A percentile compares a stretch with the other conserved stretches of the same genome.
phyloP scores from a whole-genome alignment of 116 monocot genomes.

The Trichopus zeylanicus region DNA sequence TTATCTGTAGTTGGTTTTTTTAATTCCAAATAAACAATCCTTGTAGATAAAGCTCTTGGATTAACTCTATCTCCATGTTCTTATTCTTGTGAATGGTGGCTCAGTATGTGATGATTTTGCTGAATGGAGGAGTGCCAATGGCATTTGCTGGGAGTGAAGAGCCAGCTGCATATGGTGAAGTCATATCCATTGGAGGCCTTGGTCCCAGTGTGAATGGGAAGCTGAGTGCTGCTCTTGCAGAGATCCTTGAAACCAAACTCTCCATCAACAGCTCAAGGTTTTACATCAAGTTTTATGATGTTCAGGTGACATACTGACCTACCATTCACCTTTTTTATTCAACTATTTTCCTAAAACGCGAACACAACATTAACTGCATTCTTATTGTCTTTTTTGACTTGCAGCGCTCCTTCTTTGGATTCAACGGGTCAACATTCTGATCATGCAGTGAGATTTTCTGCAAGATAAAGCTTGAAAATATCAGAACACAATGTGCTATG shows the following conservation, averaged over 20 bases:
- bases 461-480: not conserved
- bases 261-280: constrained; percentile 58
- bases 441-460: not conserved
- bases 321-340: too few relatives aligned
- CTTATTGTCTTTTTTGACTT: not conserved
- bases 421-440: constrained; percentile 47
- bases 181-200: constrained; percentile 88
- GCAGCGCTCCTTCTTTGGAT: constrained; percentile 34
- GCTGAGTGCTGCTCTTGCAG: constrained; percentile 74
- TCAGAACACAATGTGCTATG: too few relatives aligned
- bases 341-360: too few relatives aligned
- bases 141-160: constrained; percentile 80
- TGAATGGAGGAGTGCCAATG: constrained; percentile 83
- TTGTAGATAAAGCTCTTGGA: not conserved
- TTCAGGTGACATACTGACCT: constrained; percentile 40
- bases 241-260: constrained; percentile 81
- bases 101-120: constrained; percentile 84
- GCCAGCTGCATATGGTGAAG: constrained; percentile 82
- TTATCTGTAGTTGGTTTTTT: too few relatives aligned
- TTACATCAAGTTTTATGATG: constrained; percentile 86
- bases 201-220: constrained; percentile 66
- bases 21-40: too few relatives aligned
- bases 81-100: not conserved
- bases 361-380: not conserved
- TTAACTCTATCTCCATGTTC: not conserved